Evolutionary conservation across 2,329 filamentous ascomycete species (phyloP).

Genomic region (Phaeosphaeriaceae sp.): DNA sequence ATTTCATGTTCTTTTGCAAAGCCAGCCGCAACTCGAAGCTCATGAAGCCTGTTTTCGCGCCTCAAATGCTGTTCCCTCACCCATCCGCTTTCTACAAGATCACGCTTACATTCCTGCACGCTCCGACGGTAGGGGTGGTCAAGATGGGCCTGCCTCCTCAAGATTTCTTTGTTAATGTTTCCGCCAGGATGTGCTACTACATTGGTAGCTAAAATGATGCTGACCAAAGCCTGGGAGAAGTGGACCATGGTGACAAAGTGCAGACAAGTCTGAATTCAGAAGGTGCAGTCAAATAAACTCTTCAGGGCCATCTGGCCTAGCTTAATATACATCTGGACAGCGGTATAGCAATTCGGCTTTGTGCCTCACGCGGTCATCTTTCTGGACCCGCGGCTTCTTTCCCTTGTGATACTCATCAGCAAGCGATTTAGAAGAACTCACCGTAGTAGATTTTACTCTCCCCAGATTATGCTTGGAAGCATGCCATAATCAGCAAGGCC

Average conservation of each 20-base stretch:
- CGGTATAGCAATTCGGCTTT: constrained; percentile 11
- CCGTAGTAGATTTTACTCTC: constrained; percentile 16
- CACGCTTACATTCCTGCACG: constrained; percentile 43
- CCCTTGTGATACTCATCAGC: constrained; percentile 5
- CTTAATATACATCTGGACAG: constrained; percentile 31
- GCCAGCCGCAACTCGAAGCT: constrained; percentile 46
- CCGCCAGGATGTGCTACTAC: constrained; percentile 50
- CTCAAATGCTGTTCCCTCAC: constrained; percentile 45
- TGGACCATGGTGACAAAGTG: constrained; percentile 34
- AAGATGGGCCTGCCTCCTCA: constrained; percentile 39
- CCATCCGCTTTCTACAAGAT: constrained; percentile 40
- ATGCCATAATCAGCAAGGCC: constrained; percentile 16
- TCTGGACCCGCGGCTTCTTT: constrained; percentile 16
- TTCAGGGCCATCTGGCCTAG: neutral
- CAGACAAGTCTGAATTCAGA: neutral
- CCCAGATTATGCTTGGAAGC: constrained; percentile 20
- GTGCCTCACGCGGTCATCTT: constrained; percentile 13
- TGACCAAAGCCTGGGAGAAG: constrained; percentile 29
- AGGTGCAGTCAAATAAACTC: constrained; percentile 1
- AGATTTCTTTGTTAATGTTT: constrained; percentile 42
- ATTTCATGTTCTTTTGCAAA: constrained; percentile 39
- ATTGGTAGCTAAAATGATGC: constrained; percentile 32
- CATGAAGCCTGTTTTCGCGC: constrained; percentile 46
- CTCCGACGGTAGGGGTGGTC: constrained; percentile 48
- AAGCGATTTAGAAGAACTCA: constrained; percentile 5